Conservation (phyloP, 345 rosid genomes). For the Capsella bursapastoris region DNA sequence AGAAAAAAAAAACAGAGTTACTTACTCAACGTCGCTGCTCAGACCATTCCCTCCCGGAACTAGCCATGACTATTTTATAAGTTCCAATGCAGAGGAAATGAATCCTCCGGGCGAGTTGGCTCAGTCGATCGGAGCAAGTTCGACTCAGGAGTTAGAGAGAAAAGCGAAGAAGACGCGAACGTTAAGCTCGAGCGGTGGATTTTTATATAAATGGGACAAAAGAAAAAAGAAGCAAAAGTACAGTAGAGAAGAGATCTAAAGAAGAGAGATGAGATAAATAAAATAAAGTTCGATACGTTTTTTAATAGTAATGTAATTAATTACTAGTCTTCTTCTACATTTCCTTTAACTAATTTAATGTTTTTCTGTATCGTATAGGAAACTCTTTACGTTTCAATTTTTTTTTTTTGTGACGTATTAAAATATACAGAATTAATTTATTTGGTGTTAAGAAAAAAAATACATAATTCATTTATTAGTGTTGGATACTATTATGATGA, state of each 20-base stretch:
- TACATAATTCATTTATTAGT: slow-evolving; percentile 8
- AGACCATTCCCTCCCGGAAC: slow-evolving; percentile 31
- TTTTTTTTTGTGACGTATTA: neutral
- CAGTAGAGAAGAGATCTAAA: slow-evolving; percentile 52
- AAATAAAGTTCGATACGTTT: slow-evolving; percentile 29
- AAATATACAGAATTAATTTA: neutral
- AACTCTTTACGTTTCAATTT: slow-evolving; percentile 4
- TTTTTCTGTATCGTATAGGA: neutral
- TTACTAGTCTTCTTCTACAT: neutral
- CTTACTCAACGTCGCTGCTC: slow-evolving; percentile 44
- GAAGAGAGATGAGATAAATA: slow-evolving; percentile 37
- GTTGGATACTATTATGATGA: slow-evolving; percentile 3
- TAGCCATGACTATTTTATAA: slow-evolving; percentile 40
- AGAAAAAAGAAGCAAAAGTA: slow-evolving; percentile 29
- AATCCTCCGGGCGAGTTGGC: slow-evolving; percentile 25
- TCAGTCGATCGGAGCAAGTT: slow-evolving; percentile 38
- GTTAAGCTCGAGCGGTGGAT: slow-evolving; percentile 44
- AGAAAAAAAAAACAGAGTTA: slow-evolving; percentile 21
- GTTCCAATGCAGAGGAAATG: slow-evolving; percentile 41
- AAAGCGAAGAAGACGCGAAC: slow-evolving; percentile 27
- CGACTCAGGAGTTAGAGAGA: slow-evolving; percentile 24
- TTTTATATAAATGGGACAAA: slow-evolving; percentile 42
- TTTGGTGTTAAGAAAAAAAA: no score
- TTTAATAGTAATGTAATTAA: neutral
- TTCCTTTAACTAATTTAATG: neutral